Evolutionary conservation across 305 asterid genomes (phyloP).

Genomic region (Fraxinus angustifolia): DNA sequence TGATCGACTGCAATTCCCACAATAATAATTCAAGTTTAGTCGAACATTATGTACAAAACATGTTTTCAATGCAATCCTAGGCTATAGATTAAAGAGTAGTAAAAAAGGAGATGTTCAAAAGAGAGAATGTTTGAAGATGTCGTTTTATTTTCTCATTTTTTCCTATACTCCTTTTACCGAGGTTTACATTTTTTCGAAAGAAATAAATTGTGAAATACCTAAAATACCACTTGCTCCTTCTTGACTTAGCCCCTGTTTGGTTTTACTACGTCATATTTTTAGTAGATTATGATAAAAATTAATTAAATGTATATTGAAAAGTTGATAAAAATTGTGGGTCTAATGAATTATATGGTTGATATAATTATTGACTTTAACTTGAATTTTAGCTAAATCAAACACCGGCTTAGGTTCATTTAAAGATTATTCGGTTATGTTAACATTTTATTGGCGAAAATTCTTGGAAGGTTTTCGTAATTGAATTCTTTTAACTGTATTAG

Average conservation of each 20-base stretch:
- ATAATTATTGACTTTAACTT: no score
- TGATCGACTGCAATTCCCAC: conserved; percentile 44
- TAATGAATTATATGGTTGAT: not conserved
- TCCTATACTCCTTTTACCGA: no score
- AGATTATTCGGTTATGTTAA: not conserved
- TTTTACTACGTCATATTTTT: no score
- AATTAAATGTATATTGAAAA: no score
- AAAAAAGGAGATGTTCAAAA: not conserved
- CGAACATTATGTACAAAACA: no score
- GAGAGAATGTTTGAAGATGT: not conserved
- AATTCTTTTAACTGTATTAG: not conserved
- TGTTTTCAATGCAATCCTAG: not conserved
- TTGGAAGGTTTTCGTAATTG: not conserved
- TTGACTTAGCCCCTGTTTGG: no score
- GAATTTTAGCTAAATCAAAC: not conserved
- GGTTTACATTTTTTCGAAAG: no score
- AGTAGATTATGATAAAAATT: no score
- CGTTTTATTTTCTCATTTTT: no score
- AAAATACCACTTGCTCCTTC: no score
- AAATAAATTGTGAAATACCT: not conserved
- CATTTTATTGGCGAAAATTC: not conserved
- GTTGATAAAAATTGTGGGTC: not conserved
- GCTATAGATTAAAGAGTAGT: not conserved
- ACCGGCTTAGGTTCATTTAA: not conserved
- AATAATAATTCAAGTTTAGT: not conserved